These are phyloP conservation scores for Myotisia sp. DNA, from an alignment of 2,329 filamentous ascomycete genomes.

Conservation along the genomic window DNA sequence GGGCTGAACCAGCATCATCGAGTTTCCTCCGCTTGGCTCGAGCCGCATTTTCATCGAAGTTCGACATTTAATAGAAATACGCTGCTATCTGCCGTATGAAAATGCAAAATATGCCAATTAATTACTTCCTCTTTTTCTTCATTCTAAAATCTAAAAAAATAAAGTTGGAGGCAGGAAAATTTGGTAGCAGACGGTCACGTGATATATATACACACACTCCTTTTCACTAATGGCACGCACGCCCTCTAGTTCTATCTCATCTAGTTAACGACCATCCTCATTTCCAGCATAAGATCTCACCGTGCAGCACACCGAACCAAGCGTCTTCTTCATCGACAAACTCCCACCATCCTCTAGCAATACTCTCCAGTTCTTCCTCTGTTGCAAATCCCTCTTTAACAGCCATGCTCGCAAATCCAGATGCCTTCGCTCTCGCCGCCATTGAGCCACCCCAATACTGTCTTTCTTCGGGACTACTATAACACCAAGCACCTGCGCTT, in stretches of 20 bases:
- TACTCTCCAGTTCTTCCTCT: slow-evolving; percentile 20
- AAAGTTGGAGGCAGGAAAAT: no score
- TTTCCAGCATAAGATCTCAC: slow-evolving; percentile 26
- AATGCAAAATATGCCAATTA: no score
- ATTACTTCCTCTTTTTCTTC: no score
- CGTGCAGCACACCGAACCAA: slow-evolving; percentile 27
- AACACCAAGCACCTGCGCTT: slow-evolving; percentile 25
- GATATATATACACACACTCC: background rate
- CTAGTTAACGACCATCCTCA: no score
- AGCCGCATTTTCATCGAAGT: slow-evolving; percentile 21
- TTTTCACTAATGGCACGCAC: no score
- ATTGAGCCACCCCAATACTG: slow-evolving; percentile 25
- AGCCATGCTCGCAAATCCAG: slow-evolving; percentile 19
- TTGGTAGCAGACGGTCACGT: no score
- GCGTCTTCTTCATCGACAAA: slow-evolving; percentile 23
- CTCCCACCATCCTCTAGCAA: slow-evolving; percentile 22
- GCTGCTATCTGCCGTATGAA: background rate
- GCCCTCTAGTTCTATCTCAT: no score
- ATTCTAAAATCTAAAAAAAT: background rate
- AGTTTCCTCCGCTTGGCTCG: slow-evolving; percentile 29
- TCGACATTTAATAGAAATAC: slow-evolving; percentile 17
- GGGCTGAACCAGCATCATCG: slow-evolving; percentile 14
- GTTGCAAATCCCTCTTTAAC: slow-evolving; percentile 21
- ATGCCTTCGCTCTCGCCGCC: slow-evolving; percentile 18
- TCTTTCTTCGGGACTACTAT: slow-evolving; percentile 20